Evolutionary conservation across 257 asterid genomes (phyloP).

Genomic region (Scutellaria baicalensis): DNA sequence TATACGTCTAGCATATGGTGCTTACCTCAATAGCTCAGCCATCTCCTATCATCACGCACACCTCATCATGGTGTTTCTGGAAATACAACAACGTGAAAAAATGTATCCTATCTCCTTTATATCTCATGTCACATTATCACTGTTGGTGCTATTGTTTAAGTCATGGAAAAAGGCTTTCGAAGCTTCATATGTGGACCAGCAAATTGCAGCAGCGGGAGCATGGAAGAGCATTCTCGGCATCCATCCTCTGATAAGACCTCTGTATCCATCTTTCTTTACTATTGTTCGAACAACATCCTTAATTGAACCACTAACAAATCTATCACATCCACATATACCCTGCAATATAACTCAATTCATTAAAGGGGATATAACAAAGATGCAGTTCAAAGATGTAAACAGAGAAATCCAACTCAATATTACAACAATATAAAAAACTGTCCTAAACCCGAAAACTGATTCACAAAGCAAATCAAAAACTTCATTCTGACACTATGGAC

Average conservation of each 20-base stretch:
- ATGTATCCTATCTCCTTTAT: background rate
- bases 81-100: conserved; percentile 15
- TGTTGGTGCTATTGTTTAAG: conserved; percentile 17
- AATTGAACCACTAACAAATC: conserved; percentile 68
- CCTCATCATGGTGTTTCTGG: background rate
- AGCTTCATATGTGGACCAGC: conserved; percentile 98
- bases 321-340: conserved; percentile 98
- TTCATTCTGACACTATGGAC: background rate
- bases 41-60: background rate
- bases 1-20: conserved; percentile 5
- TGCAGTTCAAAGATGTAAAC: background rate
- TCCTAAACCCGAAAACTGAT: background rate
- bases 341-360: conserved; percentile 23
- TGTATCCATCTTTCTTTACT: conserved; percentile 79
- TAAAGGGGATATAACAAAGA: background rate
- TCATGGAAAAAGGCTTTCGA: conserved; percentile 75
- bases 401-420: background rate
- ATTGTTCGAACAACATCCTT: conserved; percentile 63
- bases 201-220: conserved; percentile 99
- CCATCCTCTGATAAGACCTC: conserved; percentile 96
- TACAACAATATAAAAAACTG: background rate
- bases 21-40: background rate
- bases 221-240: conserved; percentile 96
- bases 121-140: conserved; percentile 27
- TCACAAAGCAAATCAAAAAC: background rate